Evolutionary conservation across 1,139 yeast genomes (phyloP).

Genomic region (Meyerozyma smithsonii): DNA sequence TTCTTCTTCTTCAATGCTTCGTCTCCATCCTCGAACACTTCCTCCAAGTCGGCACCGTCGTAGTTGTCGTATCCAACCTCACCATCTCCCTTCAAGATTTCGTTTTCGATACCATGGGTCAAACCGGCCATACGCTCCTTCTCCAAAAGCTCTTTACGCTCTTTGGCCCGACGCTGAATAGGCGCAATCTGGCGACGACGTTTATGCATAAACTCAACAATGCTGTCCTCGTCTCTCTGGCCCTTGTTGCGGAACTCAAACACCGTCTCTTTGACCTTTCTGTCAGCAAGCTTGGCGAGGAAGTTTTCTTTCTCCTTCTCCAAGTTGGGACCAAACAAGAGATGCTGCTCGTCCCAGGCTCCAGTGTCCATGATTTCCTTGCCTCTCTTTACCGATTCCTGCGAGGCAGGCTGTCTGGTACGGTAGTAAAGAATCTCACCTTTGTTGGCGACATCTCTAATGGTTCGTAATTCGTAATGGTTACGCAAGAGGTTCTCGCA

Average conservation of each 20-base stretch:
- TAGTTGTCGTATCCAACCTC: constrained; percentile 49
- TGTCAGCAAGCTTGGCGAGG: constrained; percentile 62
- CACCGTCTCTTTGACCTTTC: constrained; percentile 80
- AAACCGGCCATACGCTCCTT: constrained; percentile 76
- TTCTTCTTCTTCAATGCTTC: constrained; percentile 28
- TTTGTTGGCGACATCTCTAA: constrained; percentile 70
- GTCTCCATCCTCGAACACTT: constrained; percentile 53
- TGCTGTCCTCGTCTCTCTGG: constrained; percentile 52
- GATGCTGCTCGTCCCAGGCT: constrained; percentile 82
- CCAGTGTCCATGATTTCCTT: constrained; percentile 74
- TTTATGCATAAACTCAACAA: constrained; percentile 79
- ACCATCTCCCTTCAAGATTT: constrained; percentile 49
- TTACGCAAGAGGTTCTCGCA: constrained; percentile 56
- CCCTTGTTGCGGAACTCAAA: constrained; percentile 72
- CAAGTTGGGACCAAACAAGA: constrained; percentile 65
- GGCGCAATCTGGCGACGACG: constrained; percentile 88
- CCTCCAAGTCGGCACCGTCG: constrained; percentile 40
- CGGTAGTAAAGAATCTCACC: constrained; percentile 86
- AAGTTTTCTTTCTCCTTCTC: constrained; percentile 74
- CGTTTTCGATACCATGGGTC: constrained; percentile 69
- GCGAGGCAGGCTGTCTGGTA: constrained; percentile 83
- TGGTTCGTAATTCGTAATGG: constrained; percentile 64
- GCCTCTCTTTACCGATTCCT: constrained; percentile 77
- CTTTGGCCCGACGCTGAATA: constrained; percentile 72
- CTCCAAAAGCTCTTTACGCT: constrained; percentile 62